Base-by-base conservation (phyloP, 495 filamentous ascomycete genomes). In the Aspergillus bridgeri region DNA sequence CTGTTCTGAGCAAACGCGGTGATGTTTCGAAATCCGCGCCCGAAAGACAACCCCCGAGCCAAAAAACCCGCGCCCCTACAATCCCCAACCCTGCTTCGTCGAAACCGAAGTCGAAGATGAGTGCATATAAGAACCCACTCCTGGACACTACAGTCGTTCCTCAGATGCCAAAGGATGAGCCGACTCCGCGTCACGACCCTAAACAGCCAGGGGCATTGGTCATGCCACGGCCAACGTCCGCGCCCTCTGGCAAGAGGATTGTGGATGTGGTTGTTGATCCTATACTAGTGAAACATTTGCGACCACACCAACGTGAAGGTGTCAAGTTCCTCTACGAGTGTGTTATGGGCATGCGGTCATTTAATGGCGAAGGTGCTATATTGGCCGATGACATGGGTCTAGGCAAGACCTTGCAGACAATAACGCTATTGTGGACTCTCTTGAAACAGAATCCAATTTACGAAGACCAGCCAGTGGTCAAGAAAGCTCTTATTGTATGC, bases 231-330 rank as follows among this genome's bases (percentile, higher is more conserved):
- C 85, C 84, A 0, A 70, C 63, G 27, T 70, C 58, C 48, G 76
- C 78, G 21, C 83, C 84, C 0, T 81, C 79, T 42, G 87, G 86
- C 0, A 90, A 86, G 64, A 77, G 80, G 47, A 72, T 91, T 46
- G 89, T 93, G 0, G 89, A 92, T 69, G 89, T 93, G 3, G 89
- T 93, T 4, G 81, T 93, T 2, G 89, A 93, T 71, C 89, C 89
- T 11, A 68, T 88, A 24, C 69, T 93, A n/a, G 65, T 70, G 0
- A 82, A 83, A 59, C 80, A 85, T 59, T 71, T 93, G 15, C 85
- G 89, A 3, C 80, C 83, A 38, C 89, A 93, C 69, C 89, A 93
- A 69, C 81, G 88, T 3, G 86, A 89, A 60, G 89, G 89, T 47
- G 85, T 92, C 17, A 76, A 82, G 58, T 93, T 93, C 62, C 69